A percentile compares a stretch with the other conserved stretches of the same genome.
Evolutionary conservation across 1,284 basidiomycete species (phyloP).

Genomic region (Dichomitus squalens): DNA sequence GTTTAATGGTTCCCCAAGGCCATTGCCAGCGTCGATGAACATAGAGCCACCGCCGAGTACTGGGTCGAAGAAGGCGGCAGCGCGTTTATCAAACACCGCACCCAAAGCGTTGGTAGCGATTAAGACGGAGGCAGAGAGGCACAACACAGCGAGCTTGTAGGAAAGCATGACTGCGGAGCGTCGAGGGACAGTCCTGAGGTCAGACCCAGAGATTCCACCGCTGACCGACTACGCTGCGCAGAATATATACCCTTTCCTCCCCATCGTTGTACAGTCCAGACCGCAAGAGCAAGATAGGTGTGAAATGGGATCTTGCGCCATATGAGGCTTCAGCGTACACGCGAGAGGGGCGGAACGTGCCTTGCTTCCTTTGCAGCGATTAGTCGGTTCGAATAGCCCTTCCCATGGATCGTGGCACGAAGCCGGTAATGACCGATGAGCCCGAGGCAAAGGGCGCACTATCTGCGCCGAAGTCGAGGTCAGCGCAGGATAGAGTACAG

Average conservation of each 20-base stretch:
- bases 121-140: not conserved
- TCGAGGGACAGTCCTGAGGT: not conserved
- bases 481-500: too few species aligned
- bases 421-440: not conserved
- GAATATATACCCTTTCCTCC: too few species aligned
- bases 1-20: constrained; percentile 72
- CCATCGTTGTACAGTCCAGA: too few species aligned
- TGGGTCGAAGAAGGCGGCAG: constrained; percentile 47
- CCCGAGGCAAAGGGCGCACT: not conserved
- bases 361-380: not conserved
- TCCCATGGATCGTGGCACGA: not conserved
- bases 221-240: too few species aligned
- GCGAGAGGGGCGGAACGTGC: not conserved
- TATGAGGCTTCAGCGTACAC: not conserved
- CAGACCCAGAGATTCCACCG: too few species aligned
- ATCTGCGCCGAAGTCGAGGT: not conserved
- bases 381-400: not conserved
- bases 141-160: not conserved
- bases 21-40: constrained; percentile 48
- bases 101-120: not conserved
- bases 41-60: constrained; percentile 51
- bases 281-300: too few species aligned
- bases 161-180: not conserved
- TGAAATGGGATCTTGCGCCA: not conserved
- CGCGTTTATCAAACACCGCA: constrained; percentile 1